These are phyloP conservation scores for Agrostemma githago DNA, from an alignment of 148 eudicot genomes.

Conservation along the genomic window DNA sequence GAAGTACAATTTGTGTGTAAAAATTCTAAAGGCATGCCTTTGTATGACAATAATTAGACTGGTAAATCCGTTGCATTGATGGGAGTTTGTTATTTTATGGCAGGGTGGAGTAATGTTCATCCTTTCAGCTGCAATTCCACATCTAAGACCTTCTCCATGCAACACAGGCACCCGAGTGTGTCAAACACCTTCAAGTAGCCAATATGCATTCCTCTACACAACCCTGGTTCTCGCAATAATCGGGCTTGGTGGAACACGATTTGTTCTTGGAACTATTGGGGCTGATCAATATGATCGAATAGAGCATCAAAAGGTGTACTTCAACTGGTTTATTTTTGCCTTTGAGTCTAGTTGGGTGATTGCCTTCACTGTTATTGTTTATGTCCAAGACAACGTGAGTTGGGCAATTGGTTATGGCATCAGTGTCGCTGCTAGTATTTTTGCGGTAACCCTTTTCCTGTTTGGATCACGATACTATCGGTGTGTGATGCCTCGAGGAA, in stretches of 20 bases:
- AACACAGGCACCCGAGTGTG: slow-evolving; percentile 12
- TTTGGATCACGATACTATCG: slow-evolving; percentile 34
- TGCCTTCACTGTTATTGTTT: slow-evolving; percentile 32
- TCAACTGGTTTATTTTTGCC: slow-evolving; percentile 40
- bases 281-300: slow-evolving; percentile 32
- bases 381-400: slow-evolving; percentile 37
- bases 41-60: no score
- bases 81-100: not conserved
- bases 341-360: slow-evolving; percentile 25
- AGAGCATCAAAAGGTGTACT: slow-evolving; percentile 29
- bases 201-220: slow-evolving; percentile 29
- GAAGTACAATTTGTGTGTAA: not conserved
- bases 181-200: slow-evolving; percentile 27
- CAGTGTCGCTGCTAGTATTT: slow-evolving; percentile 22
- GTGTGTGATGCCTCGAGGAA: slow-evolving; percentile 23
- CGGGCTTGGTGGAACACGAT: slow-evolving; percentile 43
- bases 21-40: not conserved
- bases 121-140: slow-evolving; percentile 29
- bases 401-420: slow-evolving; percentile 41
- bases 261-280: slow-evolving; percentile 35
- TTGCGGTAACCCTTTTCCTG: slow-evolving; percentile 33
- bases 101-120: slow-evolving; percentile 38
- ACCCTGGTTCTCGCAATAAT: slow-evolving; percentile 30
- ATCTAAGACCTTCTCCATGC: slow-evolving; percentile 36
- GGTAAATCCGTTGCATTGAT: not conserved